Evolutionary conservation across 441 rosid genomes (phyloP), one percentile per base, ranked within the genome.

Genomic region (Eutrema salsugineum): DNA sequence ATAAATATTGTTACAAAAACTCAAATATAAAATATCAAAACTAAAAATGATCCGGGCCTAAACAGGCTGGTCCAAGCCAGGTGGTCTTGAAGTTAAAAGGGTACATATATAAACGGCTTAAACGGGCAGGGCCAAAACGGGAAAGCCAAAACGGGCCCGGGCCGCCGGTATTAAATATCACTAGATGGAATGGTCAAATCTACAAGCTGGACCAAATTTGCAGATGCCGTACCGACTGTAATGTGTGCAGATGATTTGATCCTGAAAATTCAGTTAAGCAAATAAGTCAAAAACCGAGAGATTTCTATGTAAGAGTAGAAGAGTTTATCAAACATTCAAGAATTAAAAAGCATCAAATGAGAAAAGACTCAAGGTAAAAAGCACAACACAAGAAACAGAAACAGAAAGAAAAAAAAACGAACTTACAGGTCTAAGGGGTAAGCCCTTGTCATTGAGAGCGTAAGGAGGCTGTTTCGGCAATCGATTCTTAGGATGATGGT

Each of bases 341-440:
- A 57, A 58, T 8, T 27, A 16, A 6, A 19, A 30, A 39, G 6
- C 51, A 49, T 14, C 28, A 4, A 9, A 24, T 24, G 40, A 35
- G 48, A 47, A 2, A 11, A 24, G 40, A 70, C 20, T 44, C 22
- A n/a, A n/a, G 32, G 42, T 47, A 36, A 28, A 28, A 36, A 55
- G 40, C 11, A n/a, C 47, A 11, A 30, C 32, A 17, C 11, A 47
- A 1, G 17, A 57, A 55, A 58, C 7, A 17, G 63, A 49, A 8
- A 38, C 33, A 12, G n/a, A 30, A 46, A 60, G 42, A 20, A 36
- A 22, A 20, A 36, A 22, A 56, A 22, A 16, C 3, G 6, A 80
- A 85, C 94, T 88, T 83, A 96, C 99, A 83, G 97, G 98, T 84
- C 99, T 88, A 73, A 93, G 66, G 24, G 98, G 99, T 55, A 93